Evolutionary conservation across 1,284 basidiomycete species (phyloP).

Genomic region (Cutaneotrichosporon dermatis): DNA sequence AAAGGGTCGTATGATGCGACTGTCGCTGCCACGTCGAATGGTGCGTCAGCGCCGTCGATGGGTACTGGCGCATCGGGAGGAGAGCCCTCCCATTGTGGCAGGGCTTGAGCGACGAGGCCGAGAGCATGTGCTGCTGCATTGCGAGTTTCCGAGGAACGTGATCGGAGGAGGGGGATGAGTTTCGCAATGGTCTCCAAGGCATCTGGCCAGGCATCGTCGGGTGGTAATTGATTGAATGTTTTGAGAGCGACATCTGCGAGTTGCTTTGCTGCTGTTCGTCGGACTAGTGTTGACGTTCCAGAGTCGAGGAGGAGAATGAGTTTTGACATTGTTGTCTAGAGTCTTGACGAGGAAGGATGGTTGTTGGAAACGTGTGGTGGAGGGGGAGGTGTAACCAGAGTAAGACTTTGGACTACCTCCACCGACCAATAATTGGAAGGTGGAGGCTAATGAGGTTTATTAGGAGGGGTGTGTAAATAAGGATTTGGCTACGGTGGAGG

Average conservation of each 20-base stretch:
- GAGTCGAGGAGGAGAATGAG: constrained; percentile 49
- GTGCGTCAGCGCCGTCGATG: constrained; percentile 10
- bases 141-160: constrained; percentile 45
- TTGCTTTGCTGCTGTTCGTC: constrained; percentile 48
- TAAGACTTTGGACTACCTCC: constrained; percentile 5
- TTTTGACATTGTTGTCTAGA: constrained; percentile 24
- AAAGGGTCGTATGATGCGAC: constrained; percentile 26
- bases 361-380: too few relatives aligned
- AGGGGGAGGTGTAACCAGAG: neutral
- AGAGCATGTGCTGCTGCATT: constrained; percentile 45
- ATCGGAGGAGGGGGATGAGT: constrained; percentile 43
- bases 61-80: constrained; percentile 15
- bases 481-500: too few relatives aligned
- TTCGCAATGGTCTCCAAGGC: constrained; percentile 43
- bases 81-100: constrained; percentile 9
- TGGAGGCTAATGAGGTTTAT: neutral
- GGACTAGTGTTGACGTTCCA: constrained; percentile 45
- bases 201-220: constrained; percentile 46
- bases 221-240: constrained; percentile 30
- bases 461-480: too few relatives aligned
- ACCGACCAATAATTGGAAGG: neutral
- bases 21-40: constrained; percentile 26
- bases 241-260: constrained; percentile 44
- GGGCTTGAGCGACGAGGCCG: constrained; percentile 34
- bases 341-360: too few relatives aligned